Evolutionary conservation across 331 rosid genomes (phyloP).

Genomic region (Malus hybrid): DNA sequence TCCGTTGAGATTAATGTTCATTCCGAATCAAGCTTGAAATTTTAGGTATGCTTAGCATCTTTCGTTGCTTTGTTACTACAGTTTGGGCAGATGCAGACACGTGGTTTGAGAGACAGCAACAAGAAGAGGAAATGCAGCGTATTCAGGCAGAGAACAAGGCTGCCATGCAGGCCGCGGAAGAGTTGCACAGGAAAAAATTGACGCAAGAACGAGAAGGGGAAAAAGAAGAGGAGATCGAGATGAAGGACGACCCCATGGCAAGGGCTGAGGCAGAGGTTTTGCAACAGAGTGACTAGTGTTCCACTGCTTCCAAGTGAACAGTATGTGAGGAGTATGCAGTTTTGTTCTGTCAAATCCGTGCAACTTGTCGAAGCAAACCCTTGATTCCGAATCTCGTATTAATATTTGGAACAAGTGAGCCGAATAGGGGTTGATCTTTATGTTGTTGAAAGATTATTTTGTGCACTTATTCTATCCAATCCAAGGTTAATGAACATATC

Average conservation of each 20-base stretch:
- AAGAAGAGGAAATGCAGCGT: slow-evolving; percentile 87
- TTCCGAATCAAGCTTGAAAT: no score
- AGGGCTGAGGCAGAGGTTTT: slow-evolving; percentile 73
- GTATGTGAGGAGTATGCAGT: background rate
- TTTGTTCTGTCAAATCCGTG: background rate
- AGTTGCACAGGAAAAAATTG: slow-evolving; percentile 63
- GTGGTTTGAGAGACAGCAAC: slow-evolving; percentile 97
- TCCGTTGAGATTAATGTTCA: no score
- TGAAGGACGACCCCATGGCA: slow-evolving; percentile 78
- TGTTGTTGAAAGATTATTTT: no score
- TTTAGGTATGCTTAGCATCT: no score
- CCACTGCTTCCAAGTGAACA: background rate
- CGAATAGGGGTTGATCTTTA: no score
- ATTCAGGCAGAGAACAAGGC: slow-evolving; percentile 77
- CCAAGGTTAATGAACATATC: no score
- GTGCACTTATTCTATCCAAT: no score
- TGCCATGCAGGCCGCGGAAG: slow-evolving; percentile 85
- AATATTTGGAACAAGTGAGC: no score
- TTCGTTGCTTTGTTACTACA: background rate
- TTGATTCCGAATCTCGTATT: background rate
- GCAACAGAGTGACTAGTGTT: slow-evolving; percentile 21
- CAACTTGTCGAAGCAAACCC: background rate
- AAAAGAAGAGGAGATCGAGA: slow-evolving; percentile 59
- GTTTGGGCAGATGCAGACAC: slow-evolving; percentile 99
- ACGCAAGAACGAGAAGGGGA: slow-evolving; percentile 79